phyloP scores from a whole-genome alignment of 1,139 yeast species.

The Komagataea norvegica region DNA sequence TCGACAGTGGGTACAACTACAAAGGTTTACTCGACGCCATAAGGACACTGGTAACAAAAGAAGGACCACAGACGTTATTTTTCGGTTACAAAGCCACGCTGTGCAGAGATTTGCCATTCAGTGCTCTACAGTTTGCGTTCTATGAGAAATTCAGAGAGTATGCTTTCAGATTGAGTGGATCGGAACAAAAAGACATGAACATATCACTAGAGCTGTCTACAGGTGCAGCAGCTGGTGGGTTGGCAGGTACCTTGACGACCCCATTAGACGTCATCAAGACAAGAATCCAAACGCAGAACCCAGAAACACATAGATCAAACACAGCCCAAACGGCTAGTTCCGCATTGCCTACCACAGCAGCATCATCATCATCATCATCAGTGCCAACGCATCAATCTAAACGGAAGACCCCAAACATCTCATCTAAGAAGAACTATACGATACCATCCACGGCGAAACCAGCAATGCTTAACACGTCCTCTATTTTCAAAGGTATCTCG shows the following conservation, averaged over 20 bases:
- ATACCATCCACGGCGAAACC: slow-evolving; percentile 28
- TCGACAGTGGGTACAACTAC: slow-evolving; percentile 84
- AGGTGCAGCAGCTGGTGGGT: slow-evolving; percentile 96
- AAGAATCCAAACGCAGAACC: slow-evolving; percentile 73
- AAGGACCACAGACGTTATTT: slow-evolving; percentile 73
- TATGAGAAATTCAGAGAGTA: slow-evolving; percentile 76
- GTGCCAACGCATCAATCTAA: slow-evolving; percentile 10
- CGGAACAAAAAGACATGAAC: slow-evolving; percentile 42
- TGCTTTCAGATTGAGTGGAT: slow-evolving; percentile 36
- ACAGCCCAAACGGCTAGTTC: no score
- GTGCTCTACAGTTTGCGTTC: slow-evolving; percentile 93
- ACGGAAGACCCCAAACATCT: slow-evolving; percentile 9
- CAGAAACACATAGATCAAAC: slow-evolving; percentile 21
- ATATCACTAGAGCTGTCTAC: slow-evolving; percentile 64
- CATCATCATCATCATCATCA: slow-evolving; percentile 14
- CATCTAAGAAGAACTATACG: slow-evolving; percentile 11
- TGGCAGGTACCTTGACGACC: slow-evolving; percentile 82
- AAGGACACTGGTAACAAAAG: slow-evolving; percentile 53
- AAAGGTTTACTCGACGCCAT: slow-evolving; percentile 66
- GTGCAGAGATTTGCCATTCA: slow-evolving; percentile 87
- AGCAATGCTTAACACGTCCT: slow-evolving; percentile 39
- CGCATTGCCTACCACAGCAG: slow-evolving; percentile 13
- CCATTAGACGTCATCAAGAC: slow-evolving; percentile 94
- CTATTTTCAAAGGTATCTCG: slow-evolving; percentile 60
- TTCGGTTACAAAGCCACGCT: slow-evolving; percentile 93